phyloP scores from a whole-genome alignment of 1,139 yeast genomes.

The Pichia sp. region DNA sequence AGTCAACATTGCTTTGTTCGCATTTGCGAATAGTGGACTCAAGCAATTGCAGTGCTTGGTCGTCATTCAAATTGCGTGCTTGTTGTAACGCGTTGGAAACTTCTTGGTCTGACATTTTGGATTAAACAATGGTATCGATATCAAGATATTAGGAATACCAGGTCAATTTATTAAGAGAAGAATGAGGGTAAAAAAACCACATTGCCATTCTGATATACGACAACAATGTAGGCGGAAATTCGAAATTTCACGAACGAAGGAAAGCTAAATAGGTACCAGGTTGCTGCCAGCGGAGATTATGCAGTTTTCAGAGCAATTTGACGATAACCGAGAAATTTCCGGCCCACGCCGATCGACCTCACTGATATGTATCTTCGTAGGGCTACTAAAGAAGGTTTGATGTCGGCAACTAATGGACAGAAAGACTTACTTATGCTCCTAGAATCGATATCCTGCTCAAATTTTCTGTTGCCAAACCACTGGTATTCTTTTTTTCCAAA shows the following conservation, averaged over 20 bases:
- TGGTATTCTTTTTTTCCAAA: too few species aligned
- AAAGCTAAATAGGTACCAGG: neutral
- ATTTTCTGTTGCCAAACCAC: too few species aligned
- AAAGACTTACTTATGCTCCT: too few species aligned
- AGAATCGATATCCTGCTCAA: too few species aligned
- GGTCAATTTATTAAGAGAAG: neutral
- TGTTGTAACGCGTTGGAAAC: constrained; percentile 22
- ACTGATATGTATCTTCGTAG: too few species aligned
- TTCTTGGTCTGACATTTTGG: constrained; percentile 16
- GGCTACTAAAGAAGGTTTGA: too few species aligned
- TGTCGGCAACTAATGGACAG: too few species aligned
- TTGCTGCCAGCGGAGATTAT: neutral
- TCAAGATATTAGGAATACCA: too few species aligned
- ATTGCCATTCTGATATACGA: neutral
- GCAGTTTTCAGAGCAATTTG: neutral
- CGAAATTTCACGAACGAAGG: neutral
- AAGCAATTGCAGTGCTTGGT: constrained; percentile 9
- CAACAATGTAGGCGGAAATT: neutral
- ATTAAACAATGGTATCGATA: neutral
- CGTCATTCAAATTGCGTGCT: constrained; percentile 17
- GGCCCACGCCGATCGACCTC: too few species aligned
- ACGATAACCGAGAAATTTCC: neutral
- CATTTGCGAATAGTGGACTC: constrained; percentile 12
- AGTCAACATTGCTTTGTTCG: constrained; percentile 21
- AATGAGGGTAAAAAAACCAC: neutral